Conservation (phyloP, 345 rosid genomes). For the Ceriops tagal region DNA sequence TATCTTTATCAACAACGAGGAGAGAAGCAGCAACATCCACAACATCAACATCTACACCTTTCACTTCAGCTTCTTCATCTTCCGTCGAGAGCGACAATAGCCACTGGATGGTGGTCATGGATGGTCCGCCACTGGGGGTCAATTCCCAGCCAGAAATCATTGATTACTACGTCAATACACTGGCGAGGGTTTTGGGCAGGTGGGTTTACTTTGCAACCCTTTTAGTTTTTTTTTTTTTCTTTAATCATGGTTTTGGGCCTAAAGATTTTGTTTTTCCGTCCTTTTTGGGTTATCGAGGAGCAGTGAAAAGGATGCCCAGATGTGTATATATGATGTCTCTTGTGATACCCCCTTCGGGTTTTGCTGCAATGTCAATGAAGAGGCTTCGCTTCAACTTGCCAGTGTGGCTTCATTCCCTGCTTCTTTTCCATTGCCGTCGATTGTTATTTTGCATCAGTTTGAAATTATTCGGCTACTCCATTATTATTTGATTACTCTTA, state of each 20-base stretch:
- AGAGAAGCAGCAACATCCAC: slow-evolving; percentile 8
- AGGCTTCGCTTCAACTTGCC: slow-evolving; percentile 54
- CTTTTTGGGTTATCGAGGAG: slow-evolving; percentile 11
- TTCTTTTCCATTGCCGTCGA: not conserved
- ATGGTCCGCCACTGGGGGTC: slow-evolving; percentile 43
- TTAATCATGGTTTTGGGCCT: slow-evolving; percentile 6
- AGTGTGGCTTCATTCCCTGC: slow-evolving; percentile 30
- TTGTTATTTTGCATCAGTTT: not conserved
- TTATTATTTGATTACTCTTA: not conserved
- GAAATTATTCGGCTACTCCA: not conserved
- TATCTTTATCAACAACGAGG: slow-evolving; percentile 23
- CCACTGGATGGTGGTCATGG: slow-evolving; percentile 69
- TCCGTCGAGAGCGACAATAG: slow-evolving; percentile 12
- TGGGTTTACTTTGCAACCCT: slow-evolving; percentile 18
- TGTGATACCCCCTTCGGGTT: slow-evolving; percentile 57
- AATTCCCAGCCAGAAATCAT: slow-evolving; percentile 47
- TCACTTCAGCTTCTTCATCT: slow-evolving; percentile 22
- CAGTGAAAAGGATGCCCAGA: slow-evolving; percentile 74
- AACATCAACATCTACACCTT: slow-evolving; percentile 25
- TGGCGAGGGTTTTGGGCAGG: slow-evolving; percentile 56
- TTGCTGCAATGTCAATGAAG: slow-evolving; percentile 68
- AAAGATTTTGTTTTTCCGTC: not conserved
- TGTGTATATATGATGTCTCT: slow-evolving; percentile 67
- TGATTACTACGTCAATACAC: slow-evolving; percentile 58
- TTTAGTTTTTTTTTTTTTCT: not conserved